Percentiles rank a stretch among this genome's conserved stretches.
Evolutionary conservation across 495 filamentous ascomycete species (phyloP).

Genomic region (Delitschia confertaspora): DNA sequence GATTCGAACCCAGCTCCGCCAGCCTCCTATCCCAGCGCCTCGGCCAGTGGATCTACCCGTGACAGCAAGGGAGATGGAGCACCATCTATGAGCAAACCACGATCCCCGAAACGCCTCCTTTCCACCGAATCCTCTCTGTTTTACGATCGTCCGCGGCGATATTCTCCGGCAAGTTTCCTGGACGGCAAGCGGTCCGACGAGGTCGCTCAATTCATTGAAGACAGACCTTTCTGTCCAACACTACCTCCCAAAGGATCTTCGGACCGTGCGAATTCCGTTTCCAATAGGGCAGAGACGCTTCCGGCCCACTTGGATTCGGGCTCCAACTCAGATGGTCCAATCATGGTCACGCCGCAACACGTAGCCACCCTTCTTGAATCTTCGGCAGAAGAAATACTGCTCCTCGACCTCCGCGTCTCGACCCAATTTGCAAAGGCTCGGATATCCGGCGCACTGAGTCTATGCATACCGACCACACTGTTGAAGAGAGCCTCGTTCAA

Average conservation of each 20-base stretch:
- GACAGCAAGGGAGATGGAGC: too few relatives aligned
- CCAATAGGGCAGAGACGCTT: slow-evolving; percentile 49
- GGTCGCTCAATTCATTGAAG: slow-evolving; percentile 33
- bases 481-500: slow-evolving; percentile 88
- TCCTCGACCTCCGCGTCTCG: slow-evolving; percentile 85
- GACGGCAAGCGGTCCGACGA: slow-evolving; percentile 20
- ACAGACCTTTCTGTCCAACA: slow-evolving; percentile 44
- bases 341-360: slow-evolving; percentile 54
- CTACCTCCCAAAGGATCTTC: slow-evolving; percentile 32
- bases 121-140: slow-evolving; percentile 37
- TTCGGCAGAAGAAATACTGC: slow-evolving; percentile 48
- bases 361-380: slow-evolving; percentile 59
- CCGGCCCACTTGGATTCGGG: slow-evolving; percentile 40
- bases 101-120: slow-evolving; percentile 34
- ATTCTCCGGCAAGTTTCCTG: slow-evolving; percentile 27
- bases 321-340: slow-evolving; percentile 29
- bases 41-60: too few relatives aligned
- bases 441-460: slow-evolving; percentile 70
- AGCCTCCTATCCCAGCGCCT: too few relatives aligned
- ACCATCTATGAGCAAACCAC: slow-evolving; percentile 26
- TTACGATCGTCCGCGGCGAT: slow-evolving; percentile 31
- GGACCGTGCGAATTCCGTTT: slow-evolving; percentile 5
- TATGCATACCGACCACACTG: slow-evolving; percentile 92
- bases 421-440: slow-evolving; percentile 69
- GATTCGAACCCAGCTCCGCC: too few relatives aligned